Evolutionary conservation across 192 early-diverging fungal species (phyloP).

Genomic region (Gigaspora rosea): DNA sequence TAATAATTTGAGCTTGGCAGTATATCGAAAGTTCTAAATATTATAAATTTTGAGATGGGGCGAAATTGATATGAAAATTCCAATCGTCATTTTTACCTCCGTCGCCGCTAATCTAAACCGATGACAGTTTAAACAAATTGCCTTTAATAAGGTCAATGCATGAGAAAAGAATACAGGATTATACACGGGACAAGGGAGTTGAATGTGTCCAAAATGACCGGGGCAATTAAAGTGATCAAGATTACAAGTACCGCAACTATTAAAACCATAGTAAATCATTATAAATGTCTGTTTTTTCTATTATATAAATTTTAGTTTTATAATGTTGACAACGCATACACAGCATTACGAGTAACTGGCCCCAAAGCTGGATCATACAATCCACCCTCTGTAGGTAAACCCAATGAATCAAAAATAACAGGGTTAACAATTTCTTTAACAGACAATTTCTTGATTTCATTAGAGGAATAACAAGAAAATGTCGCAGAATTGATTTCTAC

Average conservation of each 20-base stretch:
- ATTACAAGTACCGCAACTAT: conserved; percentile 83
- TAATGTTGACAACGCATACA: conserved; percentile 48
- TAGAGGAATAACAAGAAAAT: conserved; percentile 88
- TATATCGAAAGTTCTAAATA: conserved; percentile 57
- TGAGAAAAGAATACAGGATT: conserved; percentile 95
- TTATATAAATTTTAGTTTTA: not conserved
- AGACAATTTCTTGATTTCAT: conserved; percentile 89
- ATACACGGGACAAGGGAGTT: conserved; percentile 82
- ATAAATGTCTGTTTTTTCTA: too few species aligned
- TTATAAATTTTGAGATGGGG: not conserved
- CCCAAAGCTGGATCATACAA: conserved; percentile 94
- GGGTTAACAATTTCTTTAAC: conserved; percentile 94
- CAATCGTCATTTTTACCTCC: conserved; percentile 45
- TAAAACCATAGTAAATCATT: not conserved
- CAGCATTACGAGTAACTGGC: conserved; percentile 79
- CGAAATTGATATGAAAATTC: not conserved
- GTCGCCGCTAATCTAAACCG: conserved; percentile 64
- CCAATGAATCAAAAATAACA: conserved; percentile 80
- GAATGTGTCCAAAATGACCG: conserved; percentile 97
- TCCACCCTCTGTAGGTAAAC: conserved; percentile 88
- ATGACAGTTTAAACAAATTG: conserved; percentile 90
- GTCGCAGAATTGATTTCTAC: conserved; percentile 81
- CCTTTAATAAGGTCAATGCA: conserved; percentile 84
- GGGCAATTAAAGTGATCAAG: conserved; percentile 83
- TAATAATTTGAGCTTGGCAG: conserved; percentile 81